These are phyloP conservation scores for Nicotiana paniculata DNA, from an alignment of 257 asterid genomes.

Conservation along the genomic window DNA sequence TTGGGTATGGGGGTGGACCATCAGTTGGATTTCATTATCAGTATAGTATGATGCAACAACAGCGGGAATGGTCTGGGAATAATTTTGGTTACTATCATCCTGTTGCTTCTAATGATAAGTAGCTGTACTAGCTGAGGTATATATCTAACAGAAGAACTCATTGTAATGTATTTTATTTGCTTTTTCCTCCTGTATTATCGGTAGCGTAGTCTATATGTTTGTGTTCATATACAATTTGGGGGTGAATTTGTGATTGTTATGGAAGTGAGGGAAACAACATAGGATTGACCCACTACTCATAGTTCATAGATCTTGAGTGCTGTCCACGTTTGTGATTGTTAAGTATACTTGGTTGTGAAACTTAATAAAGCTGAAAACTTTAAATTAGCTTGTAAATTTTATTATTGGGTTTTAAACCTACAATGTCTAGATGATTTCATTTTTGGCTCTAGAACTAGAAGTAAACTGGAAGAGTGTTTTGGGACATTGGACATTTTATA, in stretches of 20 bases:
- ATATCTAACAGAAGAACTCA: background rate
- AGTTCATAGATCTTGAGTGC: background rate
- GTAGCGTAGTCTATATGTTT: background rate
- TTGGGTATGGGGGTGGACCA: constrained; percentile 12
- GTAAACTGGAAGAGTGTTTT: background rate
- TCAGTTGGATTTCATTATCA: constrained; percentile 34
- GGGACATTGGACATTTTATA: background rate
- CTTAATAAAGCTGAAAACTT: background rate
- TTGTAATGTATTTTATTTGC: background rate
- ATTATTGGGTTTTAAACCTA: background rate
- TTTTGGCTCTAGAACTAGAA: background rate
- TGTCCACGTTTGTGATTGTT: background rate
- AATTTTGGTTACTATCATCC: constrained; percentile 46
- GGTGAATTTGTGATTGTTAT: background rate
- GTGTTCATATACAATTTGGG: background rate
- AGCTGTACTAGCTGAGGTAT: constrained; percentile 35
- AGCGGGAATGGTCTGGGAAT: constrained; percentile 71
- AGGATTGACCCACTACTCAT: background rate
- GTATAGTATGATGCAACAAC: constrained; percentile 58
- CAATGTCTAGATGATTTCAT: background rate
- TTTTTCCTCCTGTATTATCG: background rate
- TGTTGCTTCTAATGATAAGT: constrained; percentile 45
- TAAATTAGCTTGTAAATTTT: background rate
- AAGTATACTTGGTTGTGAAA: background rate
- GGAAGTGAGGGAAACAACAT: background rate